These are phyloP conservation scores for Fusarium nurragi DNA, from an alignment of 2,329 filamentous ascomycete genomes.

Conservation along the genomic window DNA sequence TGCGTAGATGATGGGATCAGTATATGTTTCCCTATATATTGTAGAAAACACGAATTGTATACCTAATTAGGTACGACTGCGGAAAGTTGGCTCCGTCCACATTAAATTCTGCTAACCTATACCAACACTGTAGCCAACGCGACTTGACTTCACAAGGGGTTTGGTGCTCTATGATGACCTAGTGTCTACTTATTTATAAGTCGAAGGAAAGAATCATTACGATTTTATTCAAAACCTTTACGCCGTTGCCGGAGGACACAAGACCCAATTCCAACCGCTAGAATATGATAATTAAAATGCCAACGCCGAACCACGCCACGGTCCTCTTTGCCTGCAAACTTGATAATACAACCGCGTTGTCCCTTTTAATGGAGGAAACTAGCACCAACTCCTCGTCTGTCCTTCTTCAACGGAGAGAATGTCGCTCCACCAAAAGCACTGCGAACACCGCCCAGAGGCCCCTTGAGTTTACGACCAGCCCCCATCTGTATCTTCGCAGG, in stretches of 20 bases:
- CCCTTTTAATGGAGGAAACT: conserved; percentile 63
- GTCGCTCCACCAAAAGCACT: conserved; percentile 60
- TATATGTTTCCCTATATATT: neutral
- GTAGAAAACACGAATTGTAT: neutral
- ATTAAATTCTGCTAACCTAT: conserved; percentile 4
- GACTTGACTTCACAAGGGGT: neutral
- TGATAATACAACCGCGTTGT: neutral
- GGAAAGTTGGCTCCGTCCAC: neutral
- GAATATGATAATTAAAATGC: neutral
- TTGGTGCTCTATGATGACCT: neutral
- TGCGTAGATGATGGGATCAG: neutral
- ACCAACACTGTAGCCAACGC: neutral
- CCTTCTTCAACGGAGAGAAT: conserved; percentile 79
- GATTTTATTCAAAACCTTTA: neutral
- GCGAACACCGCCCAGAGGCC: conserved; percentile 52
- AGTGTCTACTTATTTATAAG: neutral
- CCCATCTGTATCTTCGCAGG: conserved; percentile 49
- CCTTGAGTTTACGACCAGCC: conserved; percentile 46
- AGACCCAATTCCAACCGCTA: neutral
- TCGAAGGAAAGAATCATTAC: neutral
- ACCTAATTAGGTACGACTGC: neutral
- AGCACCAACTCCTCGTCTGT: conserved; percentile 69
- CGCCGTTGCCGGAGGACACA: conserved; percentile 11
- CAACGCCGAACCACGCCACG: conserved; percentile 36
- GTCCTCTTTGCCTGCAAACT: neutral